phyloP scores from a whole-genome alignment of 257 asterid genomes.

The Solanum pennellii region DNA sequence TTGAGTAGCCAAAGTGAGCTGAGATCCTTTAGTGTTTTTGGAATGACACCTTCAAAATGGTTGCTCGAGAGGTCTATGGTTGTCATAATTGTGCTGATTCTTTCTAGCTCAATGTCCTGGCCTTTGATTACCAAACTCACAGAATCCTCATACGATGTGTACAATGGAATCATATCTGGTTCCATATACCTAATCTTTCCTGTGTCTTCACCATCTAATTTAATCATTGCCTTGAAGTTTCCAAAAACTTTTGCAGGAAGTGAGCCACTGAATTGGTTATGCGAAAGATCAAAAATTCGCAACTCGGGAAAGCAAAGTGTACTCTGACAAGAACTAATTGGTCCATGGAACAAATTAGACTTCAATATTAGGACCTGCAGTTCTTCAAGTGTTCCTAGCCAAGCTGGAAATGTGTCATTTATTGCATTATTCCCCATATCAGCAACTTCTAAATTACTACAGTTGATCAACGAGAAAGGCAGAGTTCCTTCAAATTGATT shows the following conservation, averaged over 20 bases:
- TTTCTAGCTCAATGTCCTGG: background rate
- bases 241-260: background rate
- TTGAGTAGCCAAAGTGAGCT: background rate
- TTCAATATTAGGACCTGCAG: background rate
- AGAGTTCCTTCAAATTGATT: background rate
- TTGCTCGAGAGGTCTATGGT: too few relatives aligned
- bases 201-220: too few relatives aligned
- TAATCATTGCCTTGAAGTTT: background rate
- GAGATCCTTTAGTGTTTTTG: background rate
- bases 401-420: background rate
- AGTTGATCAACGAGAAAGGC: background rate
- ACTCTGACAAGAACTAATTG: too few relatives aligned
- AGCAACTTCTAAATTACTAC: background rate
- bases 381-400: background rate
- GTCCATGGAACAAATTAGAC: background rate
- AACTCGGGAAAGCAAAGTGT: too few relatives aligned
- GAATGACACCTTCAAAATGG: background rate
- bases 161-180: fast-evolving
- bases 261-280: too few relatives aligned
- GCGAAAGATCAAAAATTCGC: too few relatives aligned
- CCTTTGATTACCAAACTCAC: background rate
- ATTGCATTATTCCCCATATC: too few relatives aligned
- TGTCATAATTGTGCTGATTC: too few relatives aligned
- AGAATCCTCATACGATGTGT: background rate
- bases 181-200: background rate